Percentiles rank a stretch among this genome's conserved stretches.
Conservation (phyloP, 176 grass and related monocot species). For the barley (Hordeum vulgare) region DNA sequence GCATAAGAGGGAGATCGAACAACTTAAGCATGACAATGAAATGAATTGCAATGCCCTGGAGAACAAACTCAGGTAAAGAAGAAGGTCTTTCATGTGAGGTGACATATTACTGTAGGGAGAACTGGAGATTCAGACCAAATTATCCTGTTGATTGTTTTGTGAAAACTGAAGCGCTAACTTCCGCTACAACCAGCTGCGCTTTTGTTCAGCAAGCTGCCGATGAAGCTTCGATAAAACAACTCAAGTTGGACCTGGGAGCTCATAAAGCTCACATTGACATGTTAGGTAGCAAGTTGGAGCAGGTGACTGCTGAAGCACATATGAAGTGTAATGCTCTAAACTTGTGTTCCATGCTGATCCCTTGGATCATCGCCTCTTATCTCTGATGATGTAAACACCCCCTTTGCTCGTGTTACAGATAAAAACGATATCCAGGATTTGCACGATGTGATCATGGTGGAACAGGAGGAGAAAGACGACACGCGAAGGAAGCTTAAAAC, state of each 20-base stretch:
- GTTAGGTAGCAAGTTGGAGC: slow-evolving; percentile 50
- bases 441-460: slow-evolving; percentile 57
- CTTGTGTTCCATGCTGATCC: not conserved
- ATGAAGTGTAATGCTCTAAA: slow-evolving; percentile 49
- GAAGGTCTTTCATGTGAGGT: not conserved
- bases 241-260: slow-evolving; percentile 46
- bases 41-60: slow-evolving; percentile 46
- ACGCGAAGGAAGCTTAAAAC: slow-evolving; percentile 60
- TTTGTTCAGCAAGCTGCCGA: slow-evolving; percentile 59
- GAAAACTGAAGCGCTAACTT: slow-evolving; percentile 11
- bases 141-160: not conserved
- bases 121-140: not conserved
- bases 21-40: slow-evolving; percentile 55
- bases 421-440: slow-evolving; percentile 65
- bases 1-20: slow-evolving; percentile 45
- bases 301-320: slow-evolving; percentile 47
- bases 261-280: slow-evolving; percentile 59
- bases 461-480: slow-evolving; percentile 79
- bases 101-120: not conserved
- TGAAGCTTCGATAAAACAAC: slow-evolving; percentile 48
- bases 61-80: slow-evolving; percentile 57
- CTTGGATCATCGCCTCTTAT: not conserved
- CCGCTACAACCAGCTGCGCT: slow-evolving; percentile 46
- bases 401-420: slow-evolving; percentile 33
- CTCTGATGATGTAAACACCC: not conserved